Evolutionary conservation across 1,139 yeast species (phyloP), one percentile per base, ranked within the genome.

Genomic region (Yamadazyma siamensis): DNA sequence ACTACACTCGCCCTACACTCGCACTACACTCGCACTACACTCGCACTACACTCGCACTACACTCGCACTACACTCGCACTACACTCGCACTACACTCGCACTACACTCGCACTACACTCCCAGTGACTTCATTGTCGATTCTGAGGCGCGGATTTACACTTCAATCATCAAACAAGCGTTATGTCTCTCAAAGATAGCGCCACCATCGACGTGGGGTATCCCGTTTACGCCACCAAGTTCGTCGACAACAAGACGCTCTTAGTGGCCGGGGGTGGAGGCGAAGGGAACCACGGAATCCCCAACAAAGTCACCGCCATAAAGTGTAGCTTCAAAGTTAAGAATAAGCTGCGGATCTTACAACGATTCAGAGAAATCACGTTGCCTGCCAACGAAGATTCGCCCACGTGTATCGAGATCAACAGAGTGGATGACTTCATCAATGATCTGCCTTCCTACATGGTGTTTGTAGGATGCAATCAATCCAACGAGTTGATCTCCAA

Each of bases 211-310:
- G 65, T 81, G 27, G 89, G 85, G 3, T 87, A 83, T 50, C 97
- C 98, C 1, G 71, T 87, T 11, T 84, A 81, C 48, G 94, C 86
- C 2, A 80, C 89, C 36, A 73, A 75, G 41, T 89, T 86, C 52
- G 65, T 80, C 32, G 69, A 76, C 44, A 71, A 79, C 44, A 64
- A 69, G 42, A 73, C 80, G 3, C 56, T 88, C 21, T 56, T 88
- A 31, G 84, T 83, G 17, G 77, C 88, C 5, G 98, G 98, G 25
- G 98, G 97, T 26, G 96, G 96, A 22, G 97, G 96, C 23, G 95
- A 86, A 55, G 95, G 95, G 11, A 80, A 75, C 49, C 69, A 86
- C 50, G 96, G 96, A 26, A 77, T 88, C 34, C 85, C 91, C 27
- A 89, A 89, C 56, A 87, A 84, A 53, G 65, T 89, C 45, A 78